Percentiles rank a stretch among this genome's conserved stretches.
Conservation (phyloP, 2,329 filamentous ascomycete species). For the Colletotrichum echinochloae region DNA sequence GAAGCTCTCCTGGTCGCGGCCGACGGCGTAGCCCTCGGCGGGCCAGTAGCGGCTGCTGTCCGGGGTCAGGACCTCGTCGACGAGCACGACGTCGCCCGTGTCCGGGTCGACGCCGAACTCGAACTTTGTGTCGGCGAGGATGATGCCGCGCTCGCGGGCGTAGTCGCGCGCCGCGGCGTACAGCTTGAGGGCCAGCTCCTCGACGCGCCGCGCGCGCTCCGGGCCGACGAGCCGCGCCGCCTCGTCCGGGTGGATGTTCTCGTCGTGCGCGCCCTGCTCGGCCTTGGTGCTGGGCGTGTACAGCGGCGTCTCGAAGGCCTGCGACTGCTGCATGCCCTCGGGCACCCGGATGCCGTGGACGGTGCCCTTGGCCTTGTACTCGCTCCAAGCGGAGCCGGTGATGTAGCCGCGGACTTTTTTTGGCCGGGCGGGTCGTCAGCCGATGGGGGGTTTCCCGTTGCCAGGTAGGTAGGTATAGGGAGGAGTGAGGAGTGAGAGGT, state of each 20-base stretch:
- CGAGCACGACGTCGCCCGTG: conserved; percentile 76
- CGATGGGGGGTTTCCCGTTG: background rate
- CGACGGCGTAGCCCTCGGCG: conserved; percentile 76
- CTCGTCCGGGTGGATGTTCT: conserved; percentile 83
- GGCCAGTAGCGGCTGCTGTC: conserved; percentile 91
- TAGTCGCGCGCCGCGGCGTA: conserved; percentile 74
- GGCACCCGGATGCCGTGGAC: conserved; percentile 82
- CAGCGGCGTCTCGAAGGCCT: conserved; percentile 75
- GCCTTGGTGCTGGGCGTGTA: conserved; percentile 89
- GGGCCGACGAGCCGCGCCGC: conserved; percentile 74
- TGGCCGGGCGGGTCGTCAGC: background rate
- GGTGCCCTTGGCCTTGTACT: conserved; percentile 78
- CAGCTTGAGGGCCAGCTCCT: conserved; percentile 72
- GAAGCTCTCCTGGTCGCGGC: conserved; percentile 82
- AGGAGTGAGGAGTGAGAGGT: background rate
- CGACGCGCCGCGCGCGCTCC: conserved; percentile 72
- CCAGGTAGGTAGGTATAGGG: background rate
- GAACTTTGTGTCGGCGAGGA: conserved; percentile 75
- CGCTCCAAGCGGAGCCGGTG: conserved; percentile 85
- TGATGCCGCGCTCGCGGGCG: conserved; percentile 74
- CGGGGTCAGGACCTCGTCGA: conserved; percentile 88
- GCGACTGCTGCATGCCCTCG: conserved; percentile 75
- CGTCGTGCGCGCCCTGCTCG: conserved; percentile 79
- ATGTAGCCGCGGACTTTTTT: conserved; percentile 85
- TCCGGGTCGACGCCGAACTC: conserved; percentile 76